Evolutionary conservation across 148 eudicot genomes (phyloP).

Genomic region (Rhododendron simsii): DNA sequence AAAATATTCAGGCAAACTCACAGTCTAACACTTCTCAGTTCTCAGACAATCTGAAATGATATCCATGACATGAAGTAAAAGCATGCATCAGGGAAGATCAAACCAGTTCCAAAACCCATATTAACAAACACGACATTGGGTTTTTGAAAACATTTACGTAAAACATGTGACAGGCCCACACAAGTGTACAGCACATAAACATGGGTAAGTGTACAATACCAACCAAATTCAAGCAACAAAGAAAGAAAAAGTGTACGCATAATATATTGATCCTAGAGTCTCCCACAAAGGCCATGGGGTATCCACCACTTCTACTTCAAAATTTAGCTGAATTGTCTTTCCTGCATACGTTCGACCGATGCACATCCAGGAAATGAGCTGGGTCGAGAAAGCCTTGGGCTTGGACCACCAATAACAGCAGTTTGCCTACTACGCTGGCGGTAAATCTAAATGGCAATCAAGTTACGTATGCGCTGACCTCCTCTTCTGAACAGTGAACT

Average conservation of each 20-base stretch:
- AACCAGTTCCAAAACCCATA: not conserved
- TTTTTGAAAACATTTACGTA: not conserved
- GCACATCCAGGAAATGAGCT: not conserved
- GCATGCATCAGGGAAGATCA: not conserved
- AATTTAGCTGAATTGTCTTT: not conserved
- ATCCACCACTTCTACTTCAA: not conserved
- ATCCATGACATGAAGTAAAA: not conserved
- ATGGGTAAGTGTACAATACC: not conserved
- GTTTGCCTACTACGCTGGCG: not conserved
- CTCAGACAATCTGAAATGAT: not conserved
- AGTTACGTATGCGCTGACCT: not conserved
- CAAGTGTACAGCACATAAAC: too few species aligned
- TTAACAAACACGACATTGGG: not conserved
- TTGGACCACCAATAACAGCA: not conserved
- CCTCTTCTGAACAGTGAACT: not conserved
- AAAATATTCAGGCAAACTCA: not conserved
- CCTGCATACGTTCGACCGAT: not conserved
- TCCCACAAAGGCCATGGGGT: not conserved
- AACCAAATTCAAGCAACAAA: not conserved
- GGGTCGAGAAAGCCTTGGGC: not conserved
- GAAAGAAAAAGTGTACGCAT: not conserved
- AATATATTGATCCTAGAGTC: not conserved
- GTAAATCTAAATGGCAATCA: not conserved
- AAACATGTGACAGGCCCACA: not conserved
- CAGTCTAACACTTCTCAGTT: not conserved